Evolutionary conservation across 371 early-diverging fungal genomes (phyloP).

Genomic region (Mortierella sp.): DNA sequence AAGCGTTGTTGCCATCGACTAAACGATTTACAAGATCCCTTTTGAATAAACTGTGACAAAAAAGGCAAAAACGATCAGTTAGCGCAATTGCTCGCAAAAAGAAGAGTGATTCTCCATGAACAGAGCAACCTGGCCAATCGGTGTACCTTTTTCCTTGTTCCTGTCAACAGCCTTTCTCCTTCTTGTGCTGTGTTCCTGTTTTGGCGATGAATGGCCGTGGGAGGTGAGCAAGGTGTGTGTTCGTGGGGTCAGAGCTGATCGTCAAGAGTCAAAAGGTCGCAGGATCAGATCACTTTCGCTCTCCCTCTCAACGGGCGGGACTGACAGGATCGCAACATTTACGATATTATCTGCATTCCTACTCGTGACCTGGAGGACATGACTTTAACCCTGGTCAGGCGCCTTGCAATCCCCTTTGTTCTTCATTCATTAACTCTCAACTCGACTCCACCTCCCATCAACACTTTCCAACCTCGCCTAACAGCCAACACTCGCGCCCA

Average conservation of each 20-base stretch:
- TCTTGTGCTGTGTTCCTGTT: neutral
- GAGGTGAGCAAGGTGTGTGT: neutral
- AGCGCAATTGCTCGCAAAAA: neutral
- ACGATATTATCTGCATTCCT: neutral
- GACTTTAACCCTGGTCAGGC: neutral
- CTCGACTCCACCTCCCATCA: neutral
- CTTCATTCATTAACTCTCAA: neutral
- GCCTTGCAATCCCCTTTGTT: neutral
- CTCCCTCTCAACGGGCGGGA: neutral
- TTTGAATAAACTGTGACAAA: neutral
- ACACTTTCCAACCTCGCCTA: neutral
- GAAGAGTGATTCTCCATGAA: neutral
- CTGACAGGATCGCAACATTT: neutral
- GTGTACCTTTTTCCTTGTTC: neutral
- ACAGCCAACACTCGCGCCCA: neutral
- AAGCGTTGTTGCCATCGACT: conserved; percentile 35
- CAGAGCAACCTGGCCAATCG: neutral
- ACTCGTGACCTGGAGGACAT: neutral
- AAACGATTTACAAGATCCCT: neutral
- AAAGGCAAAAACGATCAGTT: neutral
- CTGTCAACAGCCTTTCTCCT: neutral
- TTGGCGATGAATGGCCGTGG: neutral
- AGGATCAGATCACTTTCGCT: neutral
- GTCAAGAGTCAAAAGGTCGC: neutral
- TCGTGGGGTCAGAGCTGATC: neutral